Conservation (phyloP, 208 protist species). For the Angomonas desouzai region DNA sequence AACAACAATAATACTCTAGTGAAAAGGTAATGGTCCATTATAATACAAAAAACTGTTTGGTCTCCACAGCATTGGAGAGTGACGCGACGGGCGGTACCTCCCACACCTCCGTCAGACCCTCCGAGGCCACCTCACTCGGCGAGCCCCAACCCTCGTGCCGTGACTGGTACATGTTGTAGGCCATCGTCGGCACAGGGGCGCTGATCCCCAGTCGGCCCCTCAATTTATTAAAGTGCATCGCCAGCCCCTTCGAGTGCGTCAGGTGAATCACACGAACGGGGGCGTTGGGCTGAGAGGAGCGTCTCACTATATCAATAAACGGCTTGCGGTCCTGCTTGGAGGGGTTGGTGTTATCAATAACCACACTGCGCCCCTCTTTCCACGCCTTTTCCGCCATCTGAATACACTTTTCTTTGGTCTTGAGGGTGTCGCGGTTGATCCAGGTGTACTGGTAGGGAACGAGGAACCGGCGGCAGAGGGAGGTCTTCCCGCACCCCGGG, state of each 20-base stretch:
- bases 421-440: conserved; percentile 77
- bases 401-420: conserved; percentile 69
- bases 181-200: conserved; percentile 42
- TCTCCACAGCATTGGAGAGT: conserved; percentile 42
- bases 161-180: conserved; percentile 54
- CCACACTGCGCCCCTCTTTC: conserved; percentile 56
- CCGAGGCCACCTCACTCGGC: no score
- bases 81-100: conserved; percentile 49
- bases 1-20: background rate
- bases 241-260: conserved; percentile 38
- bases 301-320: conserved; percentile 58
- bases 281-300: background rate
- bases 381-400: conserved; percentile 32
- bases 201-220: conserved; percentile 35
- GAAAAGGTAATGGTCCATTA: conserved; percentile 1
- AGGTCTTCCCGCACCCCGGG: conserved; percentile 88
- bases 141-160: no score
- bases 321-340: conserved; percentile 31
- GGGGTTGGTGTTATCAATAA: conserved; percentile 93
- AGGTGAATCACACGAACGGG: conserved; percentile 76
- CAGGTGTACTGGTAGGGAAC: conserved; percentile 69
- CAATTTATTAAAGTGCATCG: conserved; percentile 77
- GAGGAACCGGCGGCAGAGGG: conserved; percentile 84
- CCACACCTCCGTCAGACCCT: conserved; percentile 37
- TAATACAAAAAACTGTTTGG: conserved; percentile 44